Evolutionary conservation across 208 protist genomes (phyloP).

Genomic region (Crithidia thermophila): DNA sequence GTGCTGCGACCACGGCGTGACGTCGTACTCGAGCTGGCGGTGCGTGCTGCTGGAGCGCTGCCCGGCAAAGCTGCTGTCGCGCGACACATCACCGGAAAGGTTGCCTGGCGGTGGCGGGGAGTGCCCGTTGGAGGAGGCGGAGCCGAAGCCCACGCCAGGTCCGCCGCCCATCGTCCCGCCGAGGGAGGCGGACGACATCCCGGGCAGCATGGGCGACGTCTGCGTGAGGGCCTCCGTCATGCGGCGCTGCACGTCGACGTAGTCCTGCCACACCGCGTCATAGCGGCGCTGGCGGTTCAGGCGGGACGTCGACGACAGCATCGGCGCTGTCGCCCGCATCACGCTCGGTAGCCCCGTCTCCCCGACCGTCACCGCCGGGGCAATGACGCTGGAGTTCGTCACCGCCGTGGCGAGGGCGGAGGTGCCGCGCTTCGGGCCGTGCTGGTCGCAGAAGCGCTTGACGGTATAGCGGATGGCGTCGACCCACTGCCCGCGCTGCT

Average conservation of each 20-base stretch:
- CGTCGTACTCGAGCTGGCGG: constrained; percentile 48
- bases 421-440: background rate
- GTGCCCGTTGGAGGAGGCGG: constrained; percentile 3
- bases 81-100: constrained; percentile 12
- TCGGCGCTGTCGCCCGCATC: constrained; percentile 30
- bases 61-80: constrained; percentile 26
- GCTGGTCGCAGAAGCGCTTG: constrained; percentile 26
- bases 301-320: constrained; percentile 46
- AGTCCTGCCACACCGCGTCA: constrained; percentile 41
- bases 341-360: constrained; percentile 20
- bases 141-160: background rate
- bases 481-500: constrained; percentile 84
- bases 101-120: constrained; percentile 14
- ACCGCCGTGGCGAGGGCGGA: background rate
- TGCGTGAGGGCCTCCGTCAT: constrained; percentile 4
- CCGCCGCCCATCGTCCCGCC: background rate
- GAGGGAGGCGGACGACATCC: constrained; percentile 1
- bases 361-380: background rate
- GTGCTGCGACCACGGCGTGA: constrained; percentile 45
- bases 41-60: constrained; percentile 23
- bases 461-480: constrained; percentile 62
- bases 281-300: constrained; percentile 56
- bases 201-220: constrained; percentile 4
- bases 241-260: constrained; percentile 37
- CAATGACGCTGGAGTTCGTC: background rate